These are phyloP conservation scores for Malus sieversii DNA, from an alignment of 306 rosid genomes.

Conservation along the genomic window DNA sequence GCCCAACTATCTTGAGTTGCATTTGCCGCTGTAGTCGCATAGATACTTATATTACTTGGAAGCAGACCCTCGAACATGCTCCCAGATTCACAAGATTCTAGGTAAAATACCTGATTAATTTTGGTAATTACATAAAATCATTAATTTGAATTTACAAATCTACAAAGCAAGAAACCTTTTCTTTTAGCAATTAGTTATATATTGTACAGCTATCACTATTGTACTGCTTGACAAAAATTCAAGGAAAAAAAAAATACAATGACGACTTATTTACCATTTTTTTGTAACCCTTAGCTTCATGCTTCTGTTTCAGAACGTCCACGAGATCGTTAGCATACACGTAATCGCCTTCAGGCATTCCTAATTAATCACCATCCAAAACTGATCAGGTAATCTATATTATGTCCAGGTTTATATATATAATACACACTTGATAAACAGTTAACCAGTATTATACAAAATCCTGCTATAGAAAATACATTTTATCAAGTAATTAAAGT, in stretches of 20 bases:
- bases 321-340: conserved; percentile 56
- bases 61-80: conserved; percentile 94
- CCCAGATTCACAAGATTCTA: conserved; percentile 95
- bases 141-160: no score
- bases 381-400: no score
- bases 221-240: no score
- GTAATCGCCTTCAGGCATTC: conserved; percentile 56
- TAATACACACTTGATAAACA: no score
- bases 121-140: neutral
- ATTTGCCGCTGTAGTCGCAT: conserved; percentile 82
- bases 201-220: no score
- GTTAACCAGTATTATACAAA: no score
- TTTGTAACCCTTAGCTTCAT: conserved; percentile 66
- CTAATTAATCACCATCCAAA: conserved; percentile 12
- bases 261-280: conserved; percentile 37
- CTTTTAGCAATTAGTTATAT: no score
- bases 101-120: conserved; percentile 68
- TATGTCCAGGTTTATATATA: no score
- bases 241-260: no score
- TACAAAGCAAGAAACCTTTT: conserved; percentile 4
- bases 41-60: conserved; percentile 64
- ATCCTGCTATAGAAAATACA: neutral
- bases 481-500: neutral
- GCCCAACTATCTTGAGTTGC: conserved; percentile 83
- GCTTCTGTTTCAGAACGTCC: conserved; percentile 64